phyloP scores from a whole-genome alignment of 805 yeast genomes.

The Vanderwaltozyma polyspora region DNA sequence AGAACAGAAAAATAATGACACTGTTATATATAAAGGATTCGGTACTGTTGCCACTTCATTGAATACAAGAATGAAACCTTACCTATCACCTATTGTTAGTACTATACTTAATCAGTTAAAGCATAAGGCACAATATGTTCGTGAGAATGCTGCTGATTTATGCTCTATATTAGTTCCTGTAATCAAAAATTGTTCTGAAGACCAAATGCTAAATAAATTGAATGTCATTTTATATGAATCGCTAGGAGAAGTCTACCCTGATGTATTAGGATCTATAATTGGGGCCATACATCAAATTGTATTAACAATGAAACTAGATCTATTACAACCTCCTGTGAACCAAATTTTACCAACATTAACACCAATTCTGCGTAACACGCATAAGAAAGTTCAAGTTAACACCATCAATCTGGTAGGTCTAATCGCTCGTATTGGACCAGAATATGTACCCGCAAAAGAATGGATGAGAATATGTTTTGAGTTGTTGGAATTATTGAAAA shows the following conservation, averaged over 20 bases:
- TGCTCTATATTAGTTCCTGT: constrained; percentile 56
- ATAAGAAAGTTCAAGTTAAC: constrained; percentile 81
- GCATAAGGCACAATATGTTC: constrained; percentile 55
- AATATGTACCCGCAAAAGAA: constrained; percentile 77
- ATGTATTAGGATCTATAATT: constrained; percentile 77
- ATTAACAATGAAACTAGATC: constrained; percentile 43
- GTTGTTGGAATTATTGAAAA: constrained; percentile 75
- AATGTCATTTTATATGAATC: constrained; percentile 77
- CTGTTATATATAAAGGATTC: constrained; percentile 48
- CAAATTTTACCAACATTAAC: constrained; percentile 81
- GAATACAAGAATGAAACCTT: constrained; percentile 56
- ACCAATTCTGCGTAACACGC: constrained; percentile 81
- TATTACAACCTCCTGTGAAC: constrained; percentile 68
- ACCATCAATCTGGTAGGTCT: constrained; percentile 70
- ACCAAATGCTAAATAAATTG: constrained; percentile 50
- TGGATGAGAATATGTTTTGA: constrained; percentile 97
- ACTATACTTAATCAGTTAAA: constrained; percentile 62
- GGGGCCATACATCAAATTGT: constrained; percentile 59
- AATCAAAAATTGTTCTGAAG: constrained; percentile 53
- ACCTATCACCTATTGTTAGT: constrained; percentile 59
- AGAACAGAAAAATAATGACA: constrained; percentile 54
- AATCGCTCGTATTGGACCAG: constrained; percentile 72
- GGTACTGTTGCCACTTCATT: constrained; percentile 52
- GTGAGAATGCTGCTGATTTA: constrained; percentile 79
- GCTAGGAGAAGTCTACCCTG: constrained; percentile 90